Base-by-base conservation (phyloP, 2,329 filamentous ascomycete genomes). In the Fusarium sp. region DNA sequence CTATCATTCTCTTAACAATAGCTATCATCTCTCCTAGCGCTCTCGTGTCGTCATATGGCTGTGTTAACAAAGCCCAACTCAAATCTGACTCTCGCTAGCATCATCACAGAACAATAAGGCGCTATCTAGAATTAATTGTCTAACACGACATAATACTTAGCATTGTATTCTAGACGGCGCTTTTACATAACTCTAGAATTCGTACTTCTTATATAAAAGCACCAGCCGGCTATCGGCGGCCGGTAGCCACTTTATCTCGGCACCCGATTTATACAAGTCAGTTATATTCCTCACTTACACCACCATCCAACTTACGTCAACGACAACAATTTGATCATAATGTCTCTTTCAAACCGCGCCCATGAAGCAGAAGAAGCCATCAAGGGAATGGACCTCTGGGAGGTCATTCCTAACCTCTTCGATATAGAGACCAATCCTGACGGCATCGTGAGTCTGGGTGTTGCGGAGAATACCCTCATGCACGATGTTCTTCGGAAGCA, bases 381-480 rank as follows among this genome's bases (percentile, higher is more conserved):
- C 51, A 68, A 72, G 53, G 71, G 63, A 16, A 47, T 76, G 70
- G 56, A 74, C 21, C 63, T 84, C 59, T 85, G 83, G 81, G 78
- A 83, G 13, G 78, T 87, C 41, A 73, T 86, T 42, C 72, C 75
- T 10, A 78, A 87, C 64, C 73, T 81, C 8, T 87, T 81, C 78
- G 69, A 84, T 55, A 78, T 81, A 1, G 49, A 71, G 5, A 68
- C 74, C 5, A 84, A 84, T 54, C 80, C 82, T 0, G 68, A 75
- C 16, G 85, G 85, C 27, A 85, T 82, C 63, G 76, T 86, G 32
- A 86, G 82, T 60, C 78, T 88, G 1, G 85, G 85, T 2, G 78
- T 87, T 2, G 85, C 86, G 8, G 86, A 87, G 72, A 87, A 87
- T 70, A 74, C 76, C 1, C 79, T 87, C 43, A 86, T 87, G 84